A percentile compares a stretch with the other conserved stretches of the same genome.
Conservation (phyloP, 495 filamentous ascomycete species). For the Penicillium silybi region DNA sequence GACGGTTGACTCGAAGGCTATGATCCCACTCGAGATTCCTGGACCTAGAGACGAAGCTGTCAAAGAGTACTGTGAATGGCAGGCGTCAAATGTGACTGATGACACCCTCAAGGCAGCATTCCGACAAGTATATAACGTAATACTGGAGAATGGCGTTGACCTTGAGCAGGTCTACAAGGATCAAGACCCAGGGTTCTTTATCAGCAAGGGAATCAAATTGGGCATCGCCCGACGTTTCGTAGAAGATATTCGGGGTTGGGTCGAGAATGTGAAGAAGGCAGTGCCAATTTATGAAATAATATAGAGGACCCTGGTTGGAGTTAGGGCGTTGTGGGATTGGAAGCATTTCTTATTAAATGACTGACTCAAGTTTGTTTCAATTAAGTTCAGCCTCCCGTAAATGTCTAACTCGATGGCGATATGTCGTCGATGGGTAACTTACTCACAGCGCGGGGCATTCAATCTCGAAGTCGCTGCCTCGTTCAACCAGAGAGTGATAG, state of each 20-base stretch:
- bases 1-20: not conserved
- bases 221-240: constrained; percentile 26
- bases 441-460: no score
- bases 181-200: constrained; percentile 27
- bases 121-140: constrained; percentile 12
- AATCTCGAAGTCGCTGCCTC: no score
- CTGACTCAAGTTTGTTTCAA: no score
- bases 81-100: constrained; percentile 14
- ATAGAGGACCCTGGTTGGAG: not conserved
- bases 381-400: no score
- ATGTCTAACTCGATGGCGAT: no score
- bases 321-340: no score
- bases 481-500: no score
- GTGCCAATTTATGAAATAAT: constrained; percentile 8
- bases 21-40: constrained; percentile 8
- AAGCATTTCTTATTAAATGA: no score
- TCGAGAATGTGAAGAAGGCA: constrained; percentile 7
- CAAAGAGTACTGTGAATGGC: constrained; percentile 16
- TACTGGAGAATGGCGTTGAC: constrained; percentile 15
- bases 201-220: constrained; percentile 20
- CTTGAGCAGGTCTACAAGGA: constrained; percentile 21
- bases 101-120: constrained; percentile 14
- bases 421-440: no score
- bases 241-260: constrained; percentile 25
- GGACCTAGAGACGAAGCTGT: constrained; percentile 18